A percentile compares a stretch with the other conserved stretches of the same genome.
Conservation (phyloP, 176 grass and related monocot genomes). For the Chrysopogon serrulatus region DNA sequence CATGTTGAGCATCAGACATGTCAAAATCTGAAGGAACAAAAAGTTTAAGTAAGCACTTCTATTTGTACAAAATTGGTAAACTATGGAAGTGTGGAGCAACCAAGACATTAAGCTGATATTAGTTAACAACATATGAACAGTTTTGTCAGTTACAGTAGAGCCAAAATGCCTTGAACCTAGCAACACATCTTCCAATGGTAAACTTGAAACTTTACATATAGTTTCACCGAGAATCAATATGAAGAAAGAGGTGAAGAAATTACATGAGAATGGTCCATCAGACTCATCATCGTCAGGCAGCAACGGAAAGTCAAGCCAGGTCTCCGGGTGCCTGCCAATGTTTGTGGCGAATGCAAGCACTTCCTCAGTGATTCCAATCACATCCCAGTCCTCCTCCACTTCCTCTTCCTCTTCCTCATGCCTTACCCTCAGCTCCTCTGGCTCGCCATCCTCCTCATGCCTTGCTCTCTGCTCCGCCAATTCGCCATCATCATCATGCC, state of each 20-base stretch:
- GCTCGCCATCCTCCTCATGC: conserved; percentile 1
- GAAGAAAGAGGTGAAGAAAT: conserved; percentile 13
- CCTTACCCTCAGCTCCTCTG: neutral
- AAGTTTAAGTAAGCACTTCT: conserved; percentile 5
- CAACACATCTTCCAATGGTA: neutral
- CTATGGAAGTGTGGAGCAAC: neutral
- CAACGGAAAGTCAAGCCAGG: conserved; percentile 93
- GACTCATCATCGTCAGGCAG: conserved; percentile 76
- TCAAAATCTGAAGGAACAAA: conserved; percentile 68
- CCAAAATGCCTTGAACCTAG: conserved; percentile 8
- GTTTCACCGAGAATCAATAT: neutral
- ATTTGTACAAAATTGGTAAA: neutral
- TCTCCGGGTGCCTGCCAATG: conserved; percentile 87
- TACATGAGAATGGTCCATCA: conserved; percentile 68
- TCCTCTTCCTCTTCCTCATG: conserved; percentile 26
- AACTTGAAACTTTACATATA: neutral
- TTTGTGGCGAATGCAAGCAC: conserved; percentile 82
- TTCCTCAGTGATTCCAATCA: conserved; percentile 82
- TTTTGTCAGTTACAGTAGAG: neutral
- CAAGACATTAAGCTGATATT: neutral
- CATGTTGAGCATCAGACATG: conserved; percentile 83
- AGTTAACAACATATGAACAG: neutral
- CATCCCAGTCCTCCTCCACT: conserved; percentile 42
- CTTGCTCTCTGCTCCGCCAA: neutral
- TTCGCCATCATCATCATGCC: neutral